phyloP scores from a whole-genome alignment of 2,329 filamentous ascomycete species.

The Rachicladosporium sp. region DNA sequence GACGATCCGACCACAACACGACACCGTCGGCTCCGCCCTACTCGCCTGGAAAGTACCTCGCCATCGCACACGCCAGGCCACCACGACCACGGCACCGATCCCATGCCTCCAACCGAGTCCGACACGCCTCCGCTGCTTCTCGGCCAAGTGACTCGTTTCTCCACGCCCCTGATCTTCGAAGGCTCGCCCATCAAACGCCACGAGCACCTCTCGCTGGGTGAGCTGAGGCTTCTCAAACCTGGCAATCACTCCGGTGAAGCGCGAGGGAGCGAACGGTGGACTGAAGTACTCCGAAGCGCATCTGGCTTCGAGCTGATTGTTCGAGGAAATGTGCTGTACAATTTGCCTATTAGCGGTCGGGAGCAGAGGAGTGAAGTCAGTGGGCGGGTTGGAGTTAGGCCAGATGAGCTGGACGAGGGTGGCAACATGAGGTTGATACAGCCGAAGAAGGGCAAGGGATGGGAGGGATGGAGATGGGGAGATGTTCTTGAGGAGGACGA shows the following conservation, averaged over 20 bases:
- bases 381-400: conserved; percentile 28
- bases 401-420: conserved; percentile 22
- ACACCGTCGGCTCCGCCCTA: too few species aligned
- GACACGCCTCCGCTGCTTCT: conserved; percentile 75
- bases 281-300: conserved; percentile 75
- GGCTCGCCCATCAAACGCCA: conserved; percentile 73
- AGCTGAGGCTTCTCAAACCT: conserved; percentile 68
- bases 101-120: conserved; percentile 41
- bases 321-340: conserved; percentile 79
- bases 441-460: conserved; percentile 16
- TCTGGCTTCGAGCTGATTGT: conserved; percentile 71
- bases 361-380: conserved; percentile 40
- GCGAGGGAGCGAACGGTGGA: conserved; percentile 77
- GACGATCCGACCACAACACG: too few species aligned
- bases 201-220: conserved; percentile 61
- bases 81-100: conserved; percentile 13
- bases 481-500: conserved; percentile 1
- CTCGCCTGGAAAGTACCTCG: too few species aligned
- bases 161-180: conserved; percentile 79
- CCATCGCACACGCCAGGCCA: conserved; percentile 1
- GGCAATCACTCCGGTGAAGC: conserved; percentile 70
- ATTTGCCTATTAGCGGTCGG: conserved; percentile 47
- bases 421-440: conserved; percentile 21
- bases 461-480: conserved; percentile 22
- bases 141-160: conserved; percentile 76